Evolutionary conservation across 306 rosid species (phyloP).

Genomic region (Castanospermum australe): DNA sequence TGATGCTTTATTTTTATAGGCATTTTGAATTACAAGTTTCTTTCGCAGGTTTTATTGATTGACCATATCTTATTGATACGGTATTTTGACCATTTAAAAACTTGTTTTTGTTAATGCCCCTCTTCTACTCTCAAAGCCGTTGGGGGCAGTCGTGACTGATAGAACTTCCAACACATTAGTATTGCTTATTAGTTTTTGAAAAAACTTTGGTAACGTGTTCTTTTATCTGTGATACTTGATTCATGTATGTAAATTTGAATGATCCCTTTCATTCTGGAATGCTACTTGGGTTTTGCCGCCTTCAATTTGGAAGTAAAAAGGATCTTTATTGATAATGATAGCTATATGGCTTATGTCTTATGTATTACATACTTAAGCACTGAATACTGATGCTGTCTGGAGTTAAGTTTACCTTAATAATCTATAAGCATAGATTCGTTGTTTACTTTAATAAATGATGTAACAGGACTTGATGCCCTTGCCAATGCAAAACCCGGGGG

Average conservation of each 20-base stretch:
- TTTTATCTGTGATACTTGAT: no score
- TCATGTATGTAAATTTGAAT: no score
- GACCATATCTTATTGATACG: not conserved
- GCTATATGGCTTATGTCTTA: not conserved
- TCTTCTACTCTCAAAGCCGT: no score
- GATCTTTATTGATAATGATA: not conserved
- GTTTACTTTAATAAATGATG: constrained; percentile 6
- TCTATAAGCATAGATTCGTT: not conserved
- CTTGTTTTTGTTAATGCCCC: no score
- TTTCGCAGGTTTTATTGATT: not conserved
- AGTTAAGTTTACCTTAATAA: not conserved
- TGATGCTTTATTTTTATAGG: constrained; percentile 14
- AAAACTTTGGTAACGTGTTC: no score
- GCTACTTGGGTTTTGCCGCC: not conserved
- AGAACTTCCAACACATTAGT: no score
- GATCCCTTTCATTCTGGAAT: no score
- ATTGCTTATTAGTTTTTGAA: no score
- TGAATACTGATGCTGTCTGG: not conserved
- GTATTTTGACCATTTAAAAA: not conserved
- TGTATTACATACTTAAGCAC: not conserved
- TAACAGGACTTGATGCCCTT: constrained; percentile 82
- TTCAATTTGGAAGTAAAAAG: not conserved
- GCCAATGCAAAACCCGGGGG: constrained; percentile 77
- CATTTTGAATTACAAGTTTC: not conserved
- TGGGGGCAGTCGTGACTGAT: no score